Conservation (phyloP, 352 stramenopile species). For the Globisporangium acanthophoron region DNA sequence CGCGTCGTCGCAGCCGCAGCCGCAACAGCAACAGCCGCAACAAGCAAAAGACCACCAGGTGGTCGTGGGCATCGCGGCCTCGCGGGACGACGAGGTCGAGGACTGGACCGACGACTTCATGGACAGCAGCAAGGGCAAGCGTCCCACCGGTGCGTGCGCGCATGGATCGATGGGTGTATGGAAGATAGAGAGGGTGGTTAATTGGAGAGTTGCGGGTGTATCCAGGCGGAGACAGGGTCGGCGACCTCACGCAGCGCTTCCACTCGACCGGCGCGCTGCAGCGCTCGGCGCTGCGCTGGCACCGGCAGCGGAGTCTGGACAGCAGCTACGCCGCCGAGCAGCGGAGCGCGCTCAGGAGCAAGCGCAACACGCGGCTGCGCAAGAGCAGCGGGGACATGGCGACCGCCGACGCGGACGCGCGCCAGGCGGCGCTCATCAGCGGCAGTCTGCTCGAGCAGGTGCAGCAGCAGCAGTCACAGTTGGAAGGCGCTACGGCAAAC, state of each 20-base stretch:
- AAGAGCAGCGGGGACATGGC: constrained; percentile 30
- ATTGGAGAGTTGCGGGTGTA: background rate
- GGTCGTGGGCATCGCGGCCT: constrained; percentile 65
- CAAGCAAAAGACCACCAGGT: constrained; percentile 48
- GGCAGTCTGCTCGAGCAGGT: too few relatives aligned
- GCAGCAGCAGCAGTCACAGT: constrained; percentile 4
- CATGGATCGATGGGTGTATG: background rate
- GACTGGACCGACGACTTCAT: constrained; percentile 74
- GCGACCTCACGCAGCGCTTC: constrained; percentile 13
- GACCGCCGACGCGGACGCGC: constrained; percentile 5
- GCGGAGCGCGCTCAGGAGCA: constrained; percentile 16
- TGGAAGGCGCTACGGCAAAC: background rate
- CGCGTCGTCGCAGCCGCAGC: background rate
- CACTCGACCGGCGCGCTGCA: constrained; percentile 20
- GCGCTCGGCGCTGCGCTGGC: constrained; percentile 21
- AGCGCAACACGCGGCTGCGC: constrained; percentile 15
- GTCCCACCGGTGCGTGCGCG: background rate
- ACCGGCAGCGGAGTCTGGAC: constrained; percentile 26
- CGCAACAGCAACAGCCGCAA: constrained; percentile 4
- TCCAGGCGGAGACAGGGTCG: background rate
- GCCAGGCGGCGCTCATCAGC: background rate
- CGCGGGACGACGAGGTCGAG: constrained; percentile 61
- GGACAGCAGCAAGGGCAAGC: constrained; percentile 9
- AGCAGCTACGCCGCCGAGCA: constrained; percentile 19
- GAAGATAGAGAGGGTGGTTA: background rate